Conservation (phyloP, 345 rosid species). For the Raphanus sativus region DNA sequence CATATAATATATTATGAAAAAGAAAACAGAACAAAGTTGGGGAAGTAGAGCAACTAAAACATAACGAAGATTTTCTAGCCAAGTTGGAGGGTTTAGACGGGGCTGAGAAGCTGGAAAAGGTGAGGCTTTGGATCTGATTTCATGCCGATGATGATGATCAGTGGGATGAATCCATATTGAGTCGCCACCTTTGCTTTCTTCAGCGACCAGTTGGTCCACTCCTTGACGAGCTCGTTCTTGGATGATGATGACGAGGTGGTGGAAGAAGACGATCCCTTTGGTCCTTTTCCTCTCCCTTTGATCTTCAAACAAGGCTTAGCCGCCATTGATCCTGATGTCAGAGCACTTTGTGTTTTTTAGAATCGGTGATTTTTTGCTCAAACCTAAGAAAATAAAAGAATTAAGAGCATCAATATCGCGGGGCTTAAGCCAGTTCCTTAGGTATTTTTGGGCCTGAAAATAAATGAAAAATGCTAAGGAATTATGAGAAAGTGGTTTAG, state of each 20-base stretch:
- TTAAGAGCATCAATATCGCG: too few relatives aligned
- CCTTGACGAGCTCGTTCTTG: constrained; percentile 51
- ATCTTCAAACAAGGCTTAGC: constrained; percentile 49
- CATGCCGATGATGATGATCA: constrained; percentile 85
- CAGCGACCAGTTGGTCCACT: constrained; percentile 85
- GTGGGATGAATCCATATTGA: constrained; percentile 92
- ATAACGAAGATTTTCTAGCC: not conserved
- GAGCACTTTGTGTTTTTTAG: not conserved
- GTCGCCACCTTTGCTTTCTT: constrained; percentile 79
- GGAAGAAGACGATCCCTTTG: constrained; percentile 34
- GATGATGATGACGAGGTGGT: constrained; percentile 43
- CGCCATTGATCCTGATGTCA: constrained; percentile 45
- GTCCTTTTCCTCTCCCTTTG: constrained; percentile 54
- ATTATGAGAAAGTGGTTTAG: too few relatives aligned
- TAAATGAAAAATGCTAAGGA: too few relatives aligned
- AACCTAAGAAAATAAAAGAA: constrained; percentile 19
- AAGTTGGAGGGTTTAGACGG: constrained; percentile 45
- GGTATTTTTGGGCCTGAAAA: too few relatives aligned
- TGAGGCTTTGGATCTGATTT: constrained; percentile 91
- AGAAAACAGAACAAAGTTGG: not conserved
- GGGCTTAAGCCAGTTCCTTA: too few relatives aligned
- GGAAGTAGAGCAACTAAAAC: constrained; percentile 8
- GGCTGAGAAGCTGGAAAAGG: constrained; percentile 72
- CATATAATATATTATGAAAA: not conserved
- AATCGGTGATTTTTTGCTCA: not conserved